Base-by-base conservation (phyloP, 1,284 basidiomycete species). In the Rhodofomes roseus region DNA sequence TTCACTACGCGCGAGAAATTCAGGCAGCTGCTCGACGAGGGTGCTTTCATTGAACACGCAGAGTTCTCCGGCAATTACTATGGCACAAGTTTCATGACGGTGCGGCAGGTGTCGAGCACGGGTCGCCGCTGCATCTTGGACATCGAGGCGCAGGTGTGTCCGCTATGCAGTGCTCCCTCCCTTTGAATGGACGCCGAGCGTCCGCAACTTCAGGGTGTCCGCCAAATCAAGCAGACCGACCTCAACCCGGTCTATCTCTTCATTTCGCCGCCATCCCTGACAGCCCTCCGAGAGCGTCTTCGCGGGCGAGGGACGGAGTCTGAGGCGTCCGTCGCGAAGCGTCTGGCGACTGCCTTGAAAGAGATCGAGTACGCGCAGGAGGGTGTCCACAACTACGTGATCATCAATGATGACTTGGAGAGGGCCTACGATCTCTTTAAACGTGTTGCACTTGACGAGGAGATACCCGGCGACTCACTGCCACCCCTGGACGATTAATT, bases 1-100 rank as follows among this genome's bases (percentile, higher is more conserved):
- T 90, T 94, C 66, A 83, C 92, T 34, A 73, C 79, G 3, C 78
- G 78, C 62, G 77, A 84, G 25, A 76, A 74, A 14, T 90, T 96
- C 71, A 79, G 81, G 59, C 75, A 81, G 23, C 84, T 92, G 62
- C 80, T 93, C 44, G 70, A 74, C 12, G 71, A 81, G 9, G 77
- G 80, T 54, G 90, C 88, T 9, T 87, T 94, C 68, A 84, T 96
- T 64, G 86, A 93, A 66, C 81, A 89, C 40, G 87, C 93, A 29
- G 80, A 89, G 73, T 99, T 98, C 76, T 95, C 93, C 2, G 89
- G 91, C 27, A 98, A 98, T 73, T 84, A 86, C 71, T 97, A 99
- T 72, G 97, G 96, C 27, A 98, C 96, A 2, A 94, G 90, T 59
- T 89, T 90, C 63, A 83, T 86, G 63, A 89, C 79, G 60, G 85